These are phyloP conservation scores for Eucalyptus marginata DNA, from an alignment of 345 rosid genomes.

Conservation along the genomic window DNA sequence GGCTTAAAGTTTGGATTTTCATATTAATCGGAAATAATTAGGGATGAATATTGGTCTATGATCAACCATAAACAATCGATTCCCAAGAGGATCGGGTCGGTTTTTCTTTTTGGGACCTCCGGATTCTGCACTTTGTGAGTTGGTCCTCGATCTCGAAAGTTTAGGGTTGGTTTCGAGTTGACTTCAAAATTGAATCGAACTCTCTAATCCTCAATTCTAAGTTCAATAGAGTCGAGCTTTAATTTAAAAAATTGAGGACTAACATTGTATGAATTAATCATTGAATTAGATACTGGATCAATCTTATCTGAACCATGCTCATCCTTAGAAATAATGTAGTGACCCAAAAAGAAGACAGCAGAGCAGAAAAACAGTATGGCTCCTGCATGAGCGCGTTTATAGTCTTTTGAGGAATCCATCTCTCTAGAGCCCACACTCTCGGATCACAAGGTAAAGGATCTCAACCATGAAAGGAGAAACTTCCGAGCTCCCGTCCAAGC, in stretches of 20 bases:
- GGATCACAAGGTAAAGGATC: background rate
- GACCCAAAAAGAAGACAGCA: too few relatives aligned
- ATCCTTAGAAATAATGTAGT: too few relatives aligned
- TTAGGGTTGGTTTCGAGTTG: fast-evolving
- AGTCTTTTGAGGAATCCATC: background rate
- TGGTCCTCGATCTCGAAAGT: fast-evolving
- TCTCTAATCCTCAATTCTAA: fast-evolving
- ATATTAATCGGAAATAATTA: too few relatives aligned
- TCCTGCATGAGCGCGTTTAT: background rate
- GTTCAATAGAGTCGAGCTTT: too few relatives aligned
- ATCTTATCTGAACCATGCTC: too few relatives aligned
- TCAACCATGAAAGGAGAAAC: background rate
- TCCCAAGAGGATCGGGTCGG: fast-evolving
- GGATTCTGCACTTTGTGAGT: fast-evolving
- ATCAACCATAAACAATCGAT: fast-evolving
- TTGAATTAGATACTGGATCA: too few relatives aligned
- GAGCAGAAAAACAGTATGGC: too few relatives aligned
- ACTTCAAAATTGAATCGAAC: fast-evolving
- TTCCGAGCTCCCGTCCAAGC: background rate
- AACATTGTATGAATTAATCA: too few relatives aligned
- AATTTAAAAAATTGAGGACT: too few relatives aligned
- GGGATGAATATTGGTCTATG: fast-evolving
- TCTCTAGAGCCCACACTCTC: background rate
- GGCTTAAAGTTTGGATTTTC: background rate
- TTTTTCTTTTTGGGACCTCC: fast-evolving